Base-by-base conservation (phyloP, 139 green algal species). In the Tetradesmus lagerheimii region DNA sequence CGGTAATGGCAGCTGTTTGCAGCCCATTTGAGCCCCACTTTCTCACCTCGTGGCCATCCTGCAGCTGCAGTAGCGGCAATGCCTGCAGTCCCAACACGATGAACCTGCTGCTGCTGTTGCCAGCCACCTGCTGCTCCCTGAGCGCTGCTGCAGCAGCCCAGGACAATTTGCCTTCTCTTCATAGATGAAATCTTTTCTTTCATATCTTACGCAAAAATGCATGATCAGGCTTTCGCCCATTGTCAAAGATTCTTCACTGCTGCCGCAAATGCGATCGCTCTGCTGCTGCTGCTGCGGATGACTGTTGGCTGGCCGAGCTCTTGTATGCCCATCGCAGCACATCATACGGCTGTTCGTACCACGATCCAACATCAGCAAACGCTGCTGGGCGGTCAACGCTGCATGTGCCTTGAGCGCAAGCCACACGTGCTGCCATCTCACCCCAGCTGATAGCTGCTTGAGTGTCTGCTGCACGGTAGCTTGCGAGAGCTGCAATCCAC, bases 161-260 rank as follows among this genome's bases (percentile, higher is more conserved):
- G 23, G 57, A 84, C 78, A 37, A 66, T 64, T 84, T 84, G 78
- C 78, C 78, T 84, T 84, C 78, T 16, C 78, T n/a, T 34, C 2
- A 53, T 53, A 12, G 76, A n/a, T 25, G 35, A 12, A 50, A 27
- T 53, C 76, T 82, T 82, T 66, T 84, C 37, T 66, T 37, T 18
- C 39, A 66, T 84, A 84, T 41, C 78, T 66, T 66, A 66, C 38
- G 41, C 78, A 84, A 39, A 84, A 84, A 84, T 84, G 78, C 78
- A 39, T 84, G 39, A 84, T 84, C 78, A 84, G 78, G n/a, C n/a
- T n/a, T n/a, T n/a, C n/a, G n/a, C n/a, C n/a, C n/a, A n/a, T n/a
- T n/a, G n/a, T n/a, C n/a, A n/a, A n/a, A n/a, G n/a, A n/a, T n/a
- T n/a, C n/a, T n/a, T n/a, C n/a, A n/a, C n/a, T n/a, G n/a, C n/a